Evolutionary conservation across 805 yeast species (phyloP), one percentile per base, ranked within the genome.

Genomic region (Wickerhamomyces tratensis): DNA sequence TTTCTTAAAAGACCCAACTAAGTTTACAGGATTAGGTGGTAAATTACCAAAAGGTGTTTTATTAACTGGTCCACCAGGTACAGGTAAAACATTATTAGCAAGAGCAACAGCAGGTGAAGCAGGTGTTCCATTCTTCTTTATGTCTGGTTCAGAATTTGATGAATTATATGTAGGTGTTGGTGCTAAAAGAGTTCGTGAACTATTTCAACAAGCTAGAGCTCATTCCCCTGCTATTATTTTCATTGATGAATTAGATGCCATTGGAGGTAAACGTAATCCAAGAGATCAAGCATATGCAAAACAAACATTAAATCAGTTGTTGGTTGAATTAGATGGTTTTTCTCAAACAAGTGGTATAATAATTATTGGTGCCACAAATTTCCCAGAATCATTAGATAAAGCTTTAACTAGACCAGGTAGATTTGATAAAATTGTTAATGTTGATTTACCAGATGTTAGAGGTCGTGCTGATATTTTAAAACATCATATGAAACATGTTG

Each of bases 71-170:
- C 98, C 98, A 35, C 98, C 98, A 36, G 98, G 98, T 65, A 91
- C 98, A 6, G 98, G 98, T 76, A 91, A 93, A 62, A 93, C 98
- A 1, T 70, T 91, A 51, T 74, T 93, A 49, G 98, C 98, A 0
- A 79, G 98, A 54, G 98, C 98, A 29, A 94, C 96, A 30, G 98
- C 98, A 7, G 98, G 98, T 49, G 98, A 91, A 65, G 98, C 98
- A 7, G 98, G 96, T 43, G 98, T 93, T 25, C 98, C 98, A 37
- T 93, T 93, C 59, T 91, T 89, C 65, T 91, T 91, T 64, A 91
- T 93, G 97, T 86, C 96, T 6, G 98, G 98, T 39, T 86, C 96
- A 1, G 98, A 93, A 62, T 93, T 93, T 59, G 99, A 94, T 61
- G 98, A 93, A 65, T 76, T 94, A 52, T 93, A 91, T 57, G 98